These are phyloP conservation scores for Arctium lappa DNA, from an alignment of 129 eudicot species.

Conservation along the genomic window DNA sequence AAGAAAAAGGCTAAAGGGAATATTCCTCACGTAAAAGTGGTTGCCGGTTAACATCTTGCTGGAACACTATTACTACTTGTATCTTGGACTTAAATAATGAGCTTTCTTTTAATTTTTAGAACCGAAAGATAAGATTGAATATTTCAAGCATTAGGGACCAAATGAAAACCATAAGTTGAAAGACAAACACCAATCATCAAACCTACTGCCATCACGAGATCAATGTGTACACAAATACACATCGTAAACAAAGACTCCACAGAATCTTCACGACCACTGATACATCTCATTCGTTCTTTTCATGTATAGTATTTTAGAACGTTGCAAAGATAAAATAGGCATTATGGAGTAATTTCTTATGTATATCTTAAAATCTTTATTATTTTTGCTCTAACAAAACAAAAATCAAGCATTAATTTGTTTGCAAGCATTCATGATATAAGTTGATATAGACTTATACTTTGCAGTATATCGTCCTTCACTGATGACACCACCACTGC, in stretches of 20 bases:
- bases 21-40: background rate
- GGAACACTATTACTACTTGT: background rate
- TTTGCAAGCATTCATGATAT: no score
- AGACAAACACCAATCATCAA: background rate
- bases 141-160: background rate
- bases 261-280: background rate
- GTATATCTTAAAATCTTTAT: no score
- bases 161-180: background rate
- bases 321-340: no score
- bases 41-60: background rate
- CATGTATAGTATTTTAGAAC: background rate
- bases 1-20: background rate
- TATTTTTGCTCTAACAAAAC: background rate
- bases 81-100: background rate
- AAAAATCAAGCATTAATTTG: no score
- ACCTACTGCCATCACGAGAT: background rate
- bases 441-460: no score
- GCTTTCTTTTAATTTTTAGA: background rate
- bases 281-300: background rate
- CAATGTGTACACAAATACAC: background rate
- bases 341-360: no score
- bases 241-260: background rate
- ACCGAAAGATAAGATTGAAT: background rate
- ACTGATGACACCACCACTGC: no score
- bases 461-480: no score